Evolutionary conservation across 805 yeast genomes (phyloP), one percentile per base, ranked within the genome.

Genomic region (Monosporozyma siamensis): DNA sequence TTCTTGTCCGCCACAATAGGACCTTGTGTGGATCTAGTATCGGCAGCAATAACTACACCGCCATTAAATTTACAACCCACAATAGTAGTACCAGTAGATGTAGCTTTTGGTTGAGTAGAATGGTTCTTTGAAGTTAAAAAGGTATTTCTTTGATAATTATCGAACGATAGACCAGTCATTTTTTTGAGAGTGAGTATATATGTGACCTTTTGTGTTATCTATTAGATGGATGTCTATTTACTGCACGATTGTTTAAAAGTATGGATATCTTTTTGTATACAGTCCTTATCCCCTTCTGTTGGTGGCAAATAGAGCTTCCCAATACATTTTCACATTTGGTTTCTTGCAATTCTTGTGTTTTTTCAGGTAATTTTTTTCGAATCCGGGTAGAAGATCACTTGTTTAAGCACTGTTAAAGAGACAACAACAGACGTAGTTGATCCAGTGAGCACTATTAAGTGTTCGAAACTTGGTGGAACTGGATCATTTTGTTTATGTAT

Each of bases 81-180:
- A 69, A 92, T 92, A 0, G 98, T 92, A n/a, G 98, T 92, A 70
- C 98, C 98, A 1, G 98, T 92, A 18, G 97, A 87, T 1, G 98
- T 92, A 29, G 95, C 95, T 49, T 72, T 81, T 42, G 97, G 97
- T 27, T 77, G 69, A 3, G 80, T 77, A 34, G 43, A 26, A 55
- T 74, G 77, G 10, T 97, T 95, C 50, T 78, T 72, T 18, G 81
- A 69, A 14, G 82, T 72, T 42, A 92, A 72, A 52, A 68, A 79
- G 46, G 75, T 76, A 65, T 92, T 92, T 71, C 98, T 82, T 63
- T 87, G 95, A 64, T 75, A 85, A 66, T 92, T 89, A 55, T 90
- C 97, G 64, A 92, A 90, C 54, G 87, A 80, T 44, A 90, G 75
- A 27, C 98, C 98, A 4, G 87, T 77, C 96, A 89, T 88, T 47